Evolutionary conservation across 2,329 filamentous ascomycete species (phyloP), one percentile per base, ranked within the genome.

Genomic region (Sordariomycetes sp.): DNA sequence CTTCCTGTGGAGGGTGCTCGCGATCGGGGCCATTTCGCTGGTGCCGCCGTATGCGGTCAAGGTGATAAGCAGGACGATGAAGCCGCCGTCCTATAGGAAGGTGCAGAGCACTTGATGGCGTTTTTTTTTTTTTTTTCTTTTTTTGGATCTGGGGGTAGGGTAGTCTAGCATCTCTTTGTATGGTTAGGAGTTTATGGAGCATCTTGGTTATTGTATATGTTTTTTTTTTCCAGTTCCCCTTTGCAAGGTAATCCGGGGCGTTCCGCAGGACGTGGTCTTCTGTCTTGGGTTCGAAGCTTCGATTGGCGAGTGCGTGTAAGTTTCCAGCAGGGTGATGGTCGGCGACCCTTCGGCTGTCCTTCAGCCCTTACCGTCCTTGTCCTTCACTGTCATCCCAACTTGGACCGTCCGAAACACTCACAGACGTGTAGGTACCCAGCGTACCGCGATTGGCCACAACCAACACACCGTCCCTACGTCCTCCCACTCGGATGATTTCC

Each of bases 11-110:
- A 85, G 90, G 57, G 87, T 95, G 36, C 74, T 80, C 7, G 90
- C 88, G 39, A 90, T 97, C 57, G 80, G 79, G 48, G 85, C 87
- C 8, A 84, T 96, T 52, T 89, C 88, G 50, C 72, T 97, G 58
- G 80, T 95, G 53, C 94, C 94, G 20, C 89, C 92, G 1, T 96
- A 92, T 73, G 86, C 83, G 55, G 90, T 81, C 22, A 97, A 97
- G 75, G 70, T 95, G 60, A 87, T 96, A 62, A 79, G 87, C 65
- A 79, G 90, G 66, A 90, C 84, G 60, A 85, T 95, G 77, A 91
- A 87, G 72, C 94, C 94, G 61, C 91, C 91, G 22, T 95, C 88
- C 66, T 97, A 96, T 74, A 80, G 94, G 65, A 99, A 99, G 75
- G 91, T 99, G 53, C 86, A 87, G 71, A 85, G 79, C 52, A 80